Conservation (phyloP, 495 filamentous ascomycete genomes). For the Penicillium fimorum region DNA sequence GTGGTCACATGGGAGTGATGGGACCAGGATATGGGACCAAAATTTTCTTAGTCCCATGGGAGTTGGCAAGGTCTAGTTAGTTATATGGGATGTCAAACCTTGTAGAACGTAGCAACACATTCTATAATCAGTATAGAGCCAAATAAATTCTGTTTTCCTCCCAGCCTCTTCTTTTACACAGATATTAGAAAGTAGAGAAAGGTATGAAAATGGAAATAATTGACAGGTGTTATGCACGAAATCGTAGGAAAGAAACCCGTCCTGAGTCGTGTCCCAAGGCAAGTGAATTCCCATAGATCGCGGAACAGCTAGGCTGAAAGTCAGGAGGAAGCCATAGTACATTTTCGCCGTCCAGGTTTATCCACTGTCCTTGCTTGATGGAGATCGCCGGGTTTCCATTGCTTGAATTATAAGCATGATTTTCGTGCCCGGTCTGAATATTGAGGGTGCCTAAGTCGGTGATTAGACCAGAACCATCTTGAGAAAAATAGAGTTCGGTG, state of each 20-base stretch:
- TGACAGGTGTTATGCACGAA: not conserved
- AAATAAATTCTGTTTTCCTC: not conserved
- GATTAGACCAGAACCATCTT: not conserved
- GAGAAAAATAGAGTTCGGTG: not conserved
- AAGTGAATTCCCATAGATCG: not conserved
- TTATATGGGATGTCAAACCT: no score
- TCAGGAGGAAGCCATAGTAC: slow-evolving; percentile 1
- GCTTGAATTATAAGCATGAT: not conserved
- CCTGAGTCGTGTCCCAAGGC: not conserved
- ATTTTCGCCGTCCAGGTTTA: not conserved
- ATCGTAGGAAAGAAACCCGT: not conserved
- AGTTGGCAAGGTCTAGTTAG: no score
- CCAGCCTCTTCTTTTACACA: not conserved
- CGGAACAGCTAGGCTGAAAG: not conserved
- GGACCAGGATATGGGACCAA: no score
- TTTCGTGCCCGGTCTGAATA: not conserved
- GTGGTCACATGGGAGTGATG: no score
- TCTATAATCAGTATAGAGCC: not conserved
- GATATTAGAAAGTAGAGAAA: not conserved
- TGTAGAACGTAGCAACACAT: no score
- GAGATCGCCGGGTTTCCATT: not conserved
- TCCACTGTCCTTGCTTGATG: not conserved
- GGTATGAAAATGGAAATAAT: not conserved
- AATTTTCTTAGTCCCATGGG: no score
- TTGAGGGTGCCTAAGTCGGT: not conserved